These are phyloP conservation scores for Phytopythium aichiense DNA, from an alignment of 352 stramenopile species.

Conservation along the genomic window DNA sequence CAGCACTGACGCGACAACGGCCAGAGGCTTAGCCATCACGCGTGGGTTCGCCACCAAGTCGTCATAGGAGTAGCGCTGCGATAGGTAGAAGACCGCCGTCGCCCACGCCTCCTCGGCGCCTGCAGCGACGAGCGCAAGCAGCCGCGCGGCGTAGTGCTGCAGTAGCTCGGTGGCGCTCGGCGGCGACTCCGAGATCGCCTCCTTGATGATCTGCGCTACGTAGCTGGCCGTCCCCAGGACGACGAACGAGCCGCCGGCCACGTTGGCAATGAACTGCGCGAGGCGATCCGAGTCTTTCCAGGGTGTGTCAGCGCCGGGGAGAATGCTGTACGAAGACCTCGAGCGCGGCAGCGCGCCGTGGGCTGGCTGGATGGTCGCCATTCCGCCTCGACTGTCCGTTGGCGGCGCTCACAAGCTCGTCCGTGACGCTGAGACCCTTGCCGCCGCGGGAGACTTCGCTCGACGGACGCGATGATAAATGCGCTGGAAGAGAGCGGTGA, in stretches of 20 bases:
- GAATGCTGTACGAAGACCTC: not conserved
- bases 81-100: constrained; percentile 13
- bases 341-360: not conserved
- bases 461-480: not conserved
- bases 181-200: constrained; percentile 26
- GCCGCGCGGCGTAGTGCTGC: constrained; percentile 8
- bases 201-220: constrained; percentile 19
- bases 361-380: not conserved
- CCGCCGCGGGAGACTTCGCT: not conserved
- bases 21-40: constrained; percentile 28
- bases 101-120: constrained; percentile 15
- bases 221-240: constrained; percentile 37
- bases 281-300: constrained; percentile 65
- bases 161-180: constrained; percentile 22
- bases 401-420: not conserved
- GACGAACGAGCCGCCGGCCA: constrained; percentile 45
- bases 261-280: constrained; percentile 60
- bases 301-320: constrained; percentile 14
- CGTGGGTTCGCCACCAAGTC: constrained; percentile 34
- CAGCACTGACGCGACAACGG: constrained; percentile 15
- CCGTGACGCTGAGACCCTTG: not conserved
- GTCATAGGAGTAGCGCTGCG: constrained; percentile 12
- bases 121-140: not conserved
- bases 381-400: not conserved
- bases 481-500: not conserved